Percentiles rank a stretch among this genome's conserved stretches.
phyloP scores from a whole-genome alignment of 176 grass and related monocot species.

The Areca catechu region DNA sequence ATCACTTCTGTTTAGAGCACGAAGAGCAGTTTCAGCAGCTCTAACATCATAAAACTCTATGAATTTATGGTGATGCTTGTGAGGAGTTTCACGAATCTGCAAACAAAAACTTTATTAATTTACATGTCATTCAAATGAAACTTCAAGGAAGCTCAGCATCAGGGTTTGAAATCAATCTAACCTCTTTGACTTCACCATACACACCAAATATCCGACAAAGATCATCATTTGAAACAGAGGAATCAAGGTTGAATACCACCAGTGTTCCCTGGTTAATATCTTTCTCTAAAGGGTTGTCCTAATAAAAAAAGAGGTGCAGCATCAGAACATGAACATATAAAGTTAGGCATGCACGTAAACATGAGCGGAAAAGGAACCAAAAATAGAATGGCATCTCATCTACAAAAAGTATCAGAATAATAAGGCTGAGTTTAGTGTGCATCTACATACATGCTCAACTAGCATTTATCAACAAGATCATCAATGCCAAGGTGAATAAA shows the following conservation, averaged over 20 bases:
- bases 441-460: too few relatives aligned
- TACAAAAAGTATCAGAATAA: too few relatives aligned
- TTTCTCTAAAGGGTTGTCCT: conserved; percentile 36
- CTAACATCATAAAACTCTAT: conserved; percentile 63
- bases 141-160: background rate
- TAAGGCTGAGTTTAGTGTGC: too few relatives aligned
- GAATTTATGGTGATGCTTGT: conserved; percentile 33
- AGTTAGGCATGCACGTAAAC: background rate
- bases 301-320: conserved; percentile 7
- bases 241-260: conserved; percentile 37
- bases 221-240: conserved; percentile 43
- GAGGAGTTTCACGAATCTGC: conserved; percentile 36
- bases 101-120: conserved; percentile 8
- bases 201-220: conserved; percentile 40
- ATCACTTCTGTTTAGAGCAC: conserved; percentile 39
- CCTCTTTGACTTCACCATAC: conserved; percentile 71
- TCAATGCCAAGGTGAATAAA: too few relatives aligned
- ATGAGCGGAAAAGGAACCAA: background rate
- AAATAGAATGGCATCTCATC: too few relatives aligned
- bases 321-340: conserved; percentile 9
- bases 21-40: conserved; percentile 42
- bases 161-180: conserved; percentile 18
- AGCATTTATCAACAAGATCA: too few relatives aligned
- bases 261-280: conserved; percentile 31
- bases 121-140: background rate